Base-by-base conservation (phyloP, 2,329 filamentous ascomycete genomes). In the Calonectria pseudoturangicola region DNA sequence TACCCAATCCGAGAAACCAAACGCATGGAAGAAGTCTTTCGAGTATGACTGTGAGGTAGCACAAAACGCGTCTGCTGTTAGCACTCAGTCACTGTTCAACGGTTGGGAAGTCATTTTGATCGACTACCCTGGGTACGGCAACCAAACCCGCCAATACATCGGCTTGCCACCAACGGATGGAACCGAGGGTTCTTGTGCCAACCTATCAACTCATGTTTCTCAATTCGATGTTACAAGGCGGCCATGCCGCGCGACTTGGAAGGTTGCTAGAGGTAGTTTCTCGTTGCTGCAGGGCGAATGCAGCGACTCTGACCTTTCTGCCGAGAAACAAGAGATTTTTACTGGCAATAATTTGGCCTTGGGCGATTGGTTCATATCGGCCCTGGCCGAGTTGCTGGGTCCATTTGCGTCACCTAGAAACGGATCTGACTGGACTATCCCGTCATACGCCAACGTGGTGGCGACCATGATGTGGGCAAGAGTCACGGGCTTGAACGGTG, bases 111-210 rank as follows among this genome's bases (percentile, higher is more conserved):
- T 66, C 27, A 27, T 43, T 33, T 3, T 71, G 33, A 33, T 62
- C 0, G 47, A 60, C 16, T 43, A 66, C 18, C 33, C 50, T 2
- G 41, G 54, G 5, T 50, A 51, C 3, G 27, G 28, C 18, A 47
- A 62, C 33, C 51, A 68, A n/a, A n/a, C 50, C 25, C 51, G 68
- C 41, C 48, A 70, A 27, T 70, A 70, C 21, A 27, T 70, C 25
- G 45, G 68, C 27, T 21, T 70, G 12, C 12, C 50, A 4, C 48
- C 50, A 21, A 48, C 62, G 3, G 16, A n/a, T 16, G 50, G 30
- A 3, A 18, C 18, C 25, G 13, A 15, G 2, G 41, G 28, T 8
- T 9, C 36, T 7, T 70, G 68, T 28, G 36, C 30, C 4, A 39
- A 33, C 15, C 16, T 66, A 3, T 36, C 36, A 3, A 21, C 16